A percentile compares a stretch with the other conserved stretches of the same genome.
Conservation (phyloP, 1,284 basidiomycete species). For the Puccinia brachypodii region DNA sequence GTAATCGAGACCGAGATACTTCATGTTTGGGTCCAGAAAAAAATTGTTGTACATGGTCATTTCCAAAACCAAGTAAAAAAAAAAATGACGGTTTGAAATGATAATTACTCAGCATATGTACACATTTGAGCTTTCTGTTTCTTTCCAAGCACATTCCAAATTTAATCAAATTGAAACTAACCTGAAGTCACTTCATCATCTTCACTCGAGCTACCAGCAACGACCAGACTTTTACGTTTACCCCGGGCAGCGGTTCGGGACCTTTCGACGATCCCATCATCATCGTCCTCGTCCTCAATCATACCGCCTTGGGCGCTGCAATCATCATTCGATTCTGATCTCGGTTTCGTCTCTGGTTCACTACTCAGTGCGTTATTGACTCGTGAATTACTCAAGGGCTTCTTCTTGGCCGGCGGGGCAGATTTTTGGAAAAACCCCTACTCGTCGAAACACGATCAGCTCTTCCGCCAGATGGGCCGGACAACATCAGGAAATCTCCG, state of each 20-base stretch:
- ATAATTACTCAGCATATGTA: neutral
- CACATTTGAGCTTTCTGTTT: no score
- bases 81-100: neutral
- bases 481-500: neutral
- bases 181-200: constrained; percentile 5
- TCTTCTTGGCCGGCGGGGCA: neutral
- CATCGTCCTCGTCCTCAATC: neutral
- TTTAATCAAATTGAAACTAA: neutral
- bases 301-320: no score
- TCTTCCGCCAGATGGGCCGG: neutral
- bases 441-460: neutral
- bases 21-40: neutral
- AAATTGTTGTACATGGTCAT: neutral
- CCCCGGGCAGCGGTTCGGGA: neutral
- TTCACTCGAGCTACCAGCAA: constrained; percentile 28
- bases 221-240: constrained; percentile 6
- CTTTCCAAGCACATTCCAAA: no score
- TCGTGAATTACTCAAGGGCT: neutral
- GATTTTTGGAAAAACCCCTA: constrained; percentile 29
- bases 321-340: neutral
- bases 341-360: neutral
- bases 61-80: neutral
- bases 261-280: neutral
- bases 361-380: neutral
- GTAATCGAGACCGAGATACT: constrained; percentile 23